Percentiles rank a stretch among this genome's conserved stretches.
Conservation (phyloP, 805 yeast genomes). For the Candida germanica region DNA sequence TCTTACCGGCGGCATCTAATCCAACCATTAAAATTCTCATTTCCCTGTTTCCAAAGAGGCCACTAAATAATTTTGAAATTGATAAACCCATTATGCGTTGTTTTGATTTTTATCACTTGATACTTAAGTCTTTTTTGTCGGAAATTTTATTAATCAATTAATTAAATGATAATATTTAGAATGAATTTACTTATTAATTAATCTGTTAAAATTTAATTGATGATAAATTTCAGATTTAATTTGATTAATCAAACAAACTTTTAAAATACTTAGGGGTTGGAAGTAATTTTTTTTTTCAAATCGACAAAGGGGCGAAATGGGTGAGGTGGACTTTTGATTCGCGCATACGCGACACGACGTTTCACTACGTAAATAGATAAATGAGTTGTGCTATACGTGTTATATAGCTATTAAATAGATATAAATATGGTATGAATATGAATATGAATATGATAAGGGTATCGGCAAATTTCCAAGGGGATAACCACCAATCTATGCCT, state of each 20-base stretch:
- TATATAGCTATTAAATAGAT: too few relatives aligned
- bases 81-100: slow-evolving; percentile 79
- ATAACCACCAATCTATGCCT: too few relatives aligned
- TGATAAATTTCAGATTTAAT: too few relatives aligned
- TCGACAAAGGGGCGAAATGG: slow-evolving; percentile 11
- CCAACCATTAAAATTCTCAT: slow-evolving; percentile 99
- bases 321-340: slow-evolving; percentile 6
- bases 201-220: too few relatives aligned
- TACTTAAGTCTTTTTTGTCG: slow-evolving; percentile 3
- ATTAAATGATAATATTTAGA: not conserved
- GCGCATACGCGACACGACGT: too few relatives aligned
- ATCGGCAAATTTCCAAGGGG: too few relatives aligned
- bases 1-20: slow-evolving; percentile 97
- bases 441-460: too few relatives aligned
- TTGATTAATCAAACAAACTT: slow-evolving; percentile 5
- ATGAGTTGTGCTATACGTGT: too few relatives aligned
- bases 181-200: too few relatives aligned
- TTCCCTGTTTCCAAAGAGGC: slow-evolving; percentile 96
- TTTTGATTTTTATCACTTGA: slow-evolving; percentile 2
- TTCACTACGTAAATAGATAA: too few relatives aligned
- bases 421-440: too few relatives aligned
- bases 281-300: slow-evolving; percentile 8
- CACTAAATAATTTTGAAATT: slow-evolving; percentile 88
- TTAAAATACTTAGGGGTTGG: slow-evolving; percentile 7
- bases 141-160: slow-evolving; percentile 3